Evolutionary conservation across 768 basidiomycete genomes (phyloP).

Genomic region (Boletus huronensis): DNA sequence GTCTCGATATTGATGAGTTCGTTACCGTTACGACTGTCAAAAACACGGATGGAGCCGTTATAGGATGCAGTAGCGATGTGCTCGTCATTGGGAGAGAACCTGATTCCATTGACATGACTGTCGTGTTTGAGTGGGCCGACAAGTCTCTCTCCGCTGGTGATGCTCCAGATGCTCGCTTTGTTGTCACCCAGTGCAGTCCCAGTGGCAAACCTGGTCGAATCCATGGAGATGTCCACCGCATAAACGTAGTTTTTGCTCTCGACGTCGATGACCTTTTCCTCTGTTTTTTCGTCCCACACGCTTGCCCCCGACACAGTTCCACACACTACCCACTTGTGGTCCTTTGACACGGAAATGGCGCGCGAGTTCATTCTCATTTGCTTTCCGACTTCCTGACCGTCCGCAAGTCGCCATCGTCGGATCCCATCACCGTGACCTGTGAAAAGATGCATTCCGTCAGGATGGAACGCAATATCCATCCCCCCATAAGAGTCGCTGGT

Average conservation of each 20-base stretch:
- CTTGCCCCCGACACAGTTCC: not conserved
- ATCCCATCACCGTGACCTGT: not conserved
- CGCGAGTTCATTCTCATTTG: not conserved
- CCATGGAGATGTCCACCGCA: not conserved
- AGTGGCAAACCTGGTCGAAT: not conserved
- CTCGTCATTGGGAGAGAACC: not conserved
- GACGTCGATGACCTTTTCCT: not conserved
- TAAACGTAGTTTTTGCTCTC: not conserved
- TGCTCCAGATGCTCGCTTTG: not conserved
- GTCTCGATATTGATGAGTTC: not conserved
- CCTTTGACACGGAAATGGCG: not conserved
- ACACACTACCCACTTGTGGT: not conserved
- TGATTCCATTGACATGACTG: not conserved
- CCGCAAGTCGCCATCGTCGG: not conserved
- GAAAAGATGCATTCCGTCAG: not conserved
- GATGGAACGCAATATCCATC: not conserved
- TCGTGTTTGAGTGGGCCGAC: not conserved
- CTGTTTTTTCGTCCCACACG: not conserved
- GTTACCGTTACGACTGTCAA: not conserved
- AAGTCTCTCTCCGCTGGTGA: not conserved
- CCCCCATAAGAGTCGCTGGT: not conserved
- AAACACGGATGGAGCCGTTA: not conserved
- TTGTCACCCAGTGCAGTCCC: rapidly evolving
- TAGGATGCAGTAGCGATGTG: not conserved
- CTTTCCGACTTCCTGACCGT: not conserved